Evolutionary conservation across 2,329 filamentous ascomycete genomes (phyloP).

Genomic region (Pseudogymnoascus sp.): DNA sequence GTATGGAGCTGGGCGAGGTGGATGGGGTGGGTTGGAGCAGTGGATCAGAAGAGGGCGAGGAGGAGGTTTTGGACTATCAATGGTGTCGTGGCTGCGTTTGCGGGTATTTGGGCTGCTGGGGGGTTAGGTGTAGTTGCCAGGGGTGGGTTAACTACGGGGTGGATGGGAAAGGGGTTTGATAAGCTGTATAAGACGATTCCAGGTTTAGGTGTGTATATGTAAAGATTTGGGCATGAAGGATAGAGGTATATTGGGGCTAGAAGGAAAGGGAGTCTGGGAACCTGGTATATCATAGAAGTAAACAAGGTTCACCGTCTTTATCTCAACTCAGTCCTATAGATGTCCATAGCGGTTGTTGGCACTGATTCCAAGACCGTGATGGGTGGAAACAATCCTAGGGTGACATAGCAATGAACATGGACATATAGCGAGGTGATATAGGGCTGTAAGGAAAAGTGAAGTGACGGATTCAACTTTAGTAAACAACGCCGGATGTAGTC

Average conservation of each 20-base stretch:
- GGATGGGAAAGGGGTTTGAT: constrained; percentile 76
- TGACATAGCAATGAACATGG: no score
- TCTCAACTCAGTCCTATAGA: neutral
- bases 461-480: neutral
- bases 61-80: constrained; percentile 67
- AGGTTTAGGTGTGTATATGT: constrained; percentile 44
- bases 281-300: neutral
- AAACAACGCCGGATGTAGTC: neutral
- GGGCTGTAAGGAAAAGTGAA: neutral
- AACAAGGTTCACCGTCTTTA: no score
- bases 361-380: no score
- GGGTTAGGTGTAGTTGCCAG: constrained; percentile 69
- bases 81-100: constrained; percentile 47
- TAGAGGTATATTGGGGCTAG: neutral
- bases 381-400: no score
- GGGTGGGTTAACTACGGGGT: constrained; percentile 62
- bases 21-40: constrained; percentile 49
- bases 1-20: constrained; percentile 81
- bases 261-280: neutral
- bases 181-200: constrained; percentile 57
- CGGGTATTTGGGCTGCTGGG: constrained; percentile 71
- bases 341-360: neutral
- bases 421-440: no score
- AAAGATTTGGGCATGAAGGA: constrained; percentile 11
- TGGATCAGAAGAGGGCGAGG: constrained; percentile 46